phyloP scores from a whole-genome alignment of 331 rosid species.

The Saraca asoca region DNA sequence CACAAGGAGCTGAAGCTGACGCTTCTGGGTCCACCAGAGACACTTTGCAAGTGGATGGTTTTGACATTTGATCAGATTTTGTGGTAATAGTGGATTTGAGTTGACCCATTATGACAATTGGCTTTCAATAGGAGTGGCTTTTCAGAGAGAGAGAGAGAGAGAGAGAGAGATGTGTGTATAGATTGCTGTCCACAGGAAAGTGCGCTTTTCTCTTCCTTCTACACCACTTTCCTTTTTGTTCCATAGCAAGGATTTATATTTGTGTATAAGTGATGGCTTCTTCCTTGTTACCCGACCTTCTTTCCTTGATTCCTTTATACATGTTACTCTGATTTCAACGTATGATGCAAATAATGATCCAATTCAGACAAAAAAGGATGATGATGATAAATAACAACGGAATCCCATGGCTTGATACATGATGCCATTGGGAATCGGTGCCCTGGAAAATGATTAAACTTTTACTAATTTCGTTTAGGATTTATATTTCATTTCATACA shows the following conservation, averaged over 20 bases:
- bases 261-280: constrained; percentile 43
- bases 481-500: no score
- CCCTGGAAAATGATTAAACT: no score
- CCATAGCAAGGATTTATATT: constrained; percentile 47
- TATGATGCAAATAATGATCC: no score
- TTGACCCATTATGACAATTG: constrained; percentile 37
- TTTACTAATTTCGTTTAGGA: no score
- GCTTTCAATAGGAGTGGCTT: constrained; percentile 49
- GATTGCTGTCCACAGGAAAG: constrained; percentile 48
- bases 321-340: no score
- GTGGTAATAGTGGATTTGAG: constrained; percentile 41
- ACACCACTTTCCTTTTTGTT: constrained; percentile 33
- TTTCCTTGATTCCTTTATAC: constrained; percentile 7
- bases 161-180: constrained; percentile 31
- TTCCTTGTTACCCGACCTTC: constrained; percentile 21
- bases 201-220: constrained; percentile 38
- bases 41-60: constrained; percentile 47
- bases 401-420: no score
- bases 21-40: constrained; percentile 63
- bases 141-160: constrained; percentile 34
- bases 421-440: no score
- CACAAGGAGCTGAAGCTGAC: constrained; percentile 72
- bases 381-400: no score
- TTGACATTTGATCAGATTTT: constrained; percentile 46
- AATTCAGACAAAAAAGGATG: no score